A percentile compares a stretch with the other conserved stretches of the same genome.
phyloP scores from a whole-genome alignment of 2,329 filamentous ascomycete genomes.

The Emergomyces africanus region DNA sequence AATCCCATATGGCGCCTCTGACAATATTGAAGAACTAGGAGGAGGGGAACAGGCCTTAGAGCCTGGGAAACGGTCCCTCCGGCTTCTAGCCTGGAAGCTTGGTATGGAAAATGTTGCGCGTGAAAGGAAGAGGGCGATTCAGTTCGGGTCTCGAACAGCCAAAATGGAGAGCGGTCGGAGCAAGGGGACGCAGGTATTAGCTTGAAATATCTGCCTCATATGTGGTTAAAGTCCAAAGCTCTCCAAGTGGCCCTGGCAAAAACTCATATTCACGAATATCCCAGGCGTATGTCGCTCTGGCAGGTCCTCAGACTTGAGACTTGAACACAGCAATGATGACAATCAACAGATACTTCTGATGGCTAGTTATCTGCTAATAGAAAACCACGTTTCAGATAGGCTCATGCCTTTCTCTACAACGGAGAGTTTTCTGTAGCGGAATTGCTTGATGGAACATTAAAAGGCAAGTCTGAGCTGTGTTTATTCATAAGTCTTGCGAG shows the following conservation, averaged over 20 bases:
- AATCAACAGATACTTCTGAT: conserved; percentile 33
- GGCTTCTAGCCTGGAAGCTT: conserved; percentile 61
- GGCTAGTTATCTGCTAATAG: conserved; percentile 7
- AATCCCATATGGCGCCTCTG: conserved; percentile 13
- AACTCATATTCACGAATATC: neutral
- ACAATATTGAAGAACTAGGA: conserved; percentile 14
- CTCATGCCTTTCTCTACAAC: neutral
- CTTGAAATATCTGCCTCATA: conserved; percentile 12
- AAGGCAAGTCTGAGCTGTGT: conserved; percentile 27
- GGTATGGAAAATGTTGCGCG: conserved; percentile 57
- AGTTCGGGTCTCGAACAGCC: conserved; percentile 70
- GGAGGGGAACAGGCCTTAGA: conserved; percentile 40
- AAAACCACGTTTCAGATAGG: neutral
- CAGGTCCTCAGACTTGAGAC: neutral
- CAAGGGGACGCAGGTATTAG: conserved; percentile 52
- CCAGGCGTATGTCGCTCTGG: neutral
- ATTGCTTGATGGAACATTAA: conserved; percentile 8
- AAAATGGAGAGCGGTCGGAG: conserved; percentile 59
- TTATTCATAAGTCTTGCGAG: neutral
- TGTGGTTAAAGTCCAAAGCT: neutral
- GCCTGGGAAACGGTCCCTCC: conserved; percentile 66
- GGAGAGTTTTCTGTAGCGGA: neutral
- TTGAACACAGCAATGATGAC: conserved; percentile 26
- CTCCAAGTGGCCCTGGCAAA: neutral
- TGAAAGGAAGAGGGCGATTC: conserved; percentile 91